Conservation (phyloP, 2,329 filamentous ascomycete genomes). For the Claviceps fusiformis region DNA sequence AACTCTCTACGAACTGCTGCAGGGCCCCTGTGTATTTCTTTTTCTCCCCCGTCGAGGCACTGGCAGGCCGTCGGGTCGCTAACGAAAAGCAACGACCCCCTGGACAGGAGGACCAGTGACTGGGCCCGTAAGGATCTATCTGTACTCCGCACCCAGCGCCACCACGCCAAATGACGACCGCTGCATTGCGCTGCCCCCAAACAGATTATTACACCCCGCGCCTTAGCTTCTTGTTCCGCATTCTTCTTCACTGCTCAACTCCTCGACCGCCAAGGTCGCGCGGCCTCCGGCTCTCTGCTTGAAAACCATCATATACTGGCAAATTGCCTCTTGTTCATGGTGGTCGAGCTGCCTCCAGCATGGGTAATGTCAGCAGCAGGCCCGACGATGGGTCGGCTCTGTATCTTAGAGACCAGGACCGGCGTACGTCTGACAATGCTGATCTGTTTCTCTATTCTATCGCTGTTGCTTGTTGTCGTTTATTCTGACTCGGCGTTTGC, state of each 20-base stretch:
- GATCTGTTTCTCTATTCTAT: constrained; percentile 8
- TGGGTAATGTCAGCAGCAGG: constrained; percentile 88
- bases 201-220: constrained; percentile 5
- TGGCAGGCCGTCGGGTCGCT: neutral
- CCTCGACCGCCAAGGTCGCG: neutral
- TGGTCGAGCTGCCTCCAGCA: constrained; percentile 31
- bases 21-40: neutral
- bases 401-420: constrained; percentile 81
- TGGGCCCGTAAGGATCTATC: constrained; percentile 1
- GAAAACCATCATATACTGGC: neutral
- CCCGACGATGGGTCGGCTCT: constrained; percentile 69
- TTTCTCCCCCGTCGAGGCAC: too few relatives aligned
- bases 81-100: neutral
- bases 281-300: neutral
- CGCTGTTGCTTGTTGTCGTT: neutral
- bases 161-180: constrained; percentile 5
- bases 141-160: constrained; percentile 3
- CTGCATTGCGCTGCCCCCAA: constrained; percentile 2
- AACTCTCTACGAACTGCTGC: neutral
- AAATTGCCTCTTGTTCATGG: constrained; percentile 5
- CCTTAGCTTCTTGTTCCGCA: constrained; percentile 5
- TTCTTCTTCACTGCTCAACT: constrained; percentile 1
- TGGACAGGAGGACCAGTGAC: neutral
- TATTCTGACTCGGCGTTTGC: constrained; percentile 1
- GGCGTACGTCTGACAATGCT: constrained; percentile 47